These are phyloP conservation scores for Dothistroma pini DNA, from an alignment of 2,329 filamentous ascomycete species.

Conservation along the genomic window DNA sequence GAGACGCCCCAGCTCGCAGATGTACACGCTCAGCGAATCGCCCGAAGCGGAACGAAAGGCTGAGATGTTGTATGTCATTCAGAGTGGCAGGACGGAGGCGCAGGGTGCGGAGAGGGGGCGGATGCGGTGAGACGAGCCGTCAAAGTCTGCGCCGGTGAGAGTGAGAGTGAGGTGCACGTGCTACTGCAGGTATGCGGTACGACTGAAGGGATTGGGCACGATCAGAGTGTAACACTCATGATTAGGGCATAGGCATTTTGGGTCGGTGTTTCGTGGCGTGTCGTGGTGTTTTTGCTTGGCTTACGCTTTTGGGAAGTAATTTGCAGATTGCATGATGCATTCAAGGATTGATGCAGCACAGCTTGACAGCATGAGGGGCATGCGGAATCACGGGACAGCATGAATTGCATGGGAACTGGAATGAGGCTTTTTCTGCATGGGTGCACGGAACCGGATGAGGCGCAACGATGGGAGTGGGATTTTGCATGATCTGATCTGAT, in stretches of 20 bases:
- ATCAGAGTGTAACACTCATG: not conserved
- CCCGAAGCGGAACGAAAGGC: constrained; percentile 27
- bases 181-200: not conserved
- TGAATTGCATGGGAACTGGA: not conserved
- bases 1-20: constrained; percentile 29
- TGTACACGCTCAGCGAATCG: constrained; percentile 30
- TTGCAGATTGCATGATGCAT: not conserved
- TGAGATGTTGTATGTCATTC: constrained; percentile 16
- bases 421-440: too few species aligned
- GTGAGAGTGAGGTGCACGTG: too few species aligned
- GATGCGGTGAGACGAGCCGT: not conserved
- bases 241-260: not conserved
- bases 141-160: not conserved
- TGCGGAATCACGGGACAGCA: not conserved
- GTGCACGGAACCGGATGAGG: too few species aligned
- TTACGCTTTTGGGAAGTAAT: not conserved
- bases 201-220: not conserved
- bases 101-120: not conserved
- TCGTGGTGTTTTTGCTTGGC: not conserved
- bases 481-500: not conserved
- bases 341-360: too few species aligned
- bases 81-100: not conserved
- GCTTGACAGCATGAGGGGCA: not conserved
- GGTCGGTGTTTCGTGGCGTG: not conserved
- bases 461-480: not conserved